Conservation (phyloP, 495 filamentous ascomycete genomes). For the Trichoderma parareesei region DNA sequence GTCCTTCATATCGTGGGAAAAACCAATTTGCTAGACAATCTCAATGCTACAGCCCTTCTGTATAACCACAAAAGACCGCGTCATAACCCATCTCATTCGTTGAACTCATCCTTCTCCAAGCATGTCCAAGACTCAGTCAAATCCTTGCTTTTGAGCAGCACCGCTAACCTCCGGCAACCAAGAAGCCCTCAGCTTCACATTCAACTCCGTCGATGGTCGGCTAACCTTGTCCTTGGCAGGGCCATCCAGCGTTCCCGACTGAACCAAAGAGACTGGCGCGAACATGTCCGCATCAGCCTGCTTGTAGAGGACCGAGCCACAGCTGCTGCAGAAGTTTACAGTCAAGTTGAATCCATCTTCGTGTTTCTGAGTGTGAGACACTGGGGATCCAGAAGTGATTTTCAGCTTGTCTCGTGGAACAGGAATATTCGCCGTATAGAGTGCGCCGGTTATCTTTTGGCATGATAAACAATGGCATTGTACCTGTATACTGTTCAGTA, state of each 20-base stretch:
- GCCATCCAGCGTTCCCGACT: neutral
- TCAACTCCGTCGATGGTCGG: neutral
- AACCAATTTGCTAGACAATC: no score
- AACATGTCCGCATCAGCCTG: neutral
- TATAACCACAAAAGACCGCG: no score
- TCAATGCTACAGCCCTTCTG: no score
- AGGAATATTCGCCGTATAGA: neutral
- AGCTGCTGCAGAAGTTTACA: neutral
- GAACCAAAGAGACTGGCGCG: neutral
- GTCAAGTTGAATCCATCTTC: neutral
- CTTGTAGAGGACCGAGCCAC: neutral
- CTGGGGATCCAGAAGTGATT: neutral
- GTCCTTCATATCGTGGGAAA: no score
- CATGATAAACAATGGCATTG: neutral
- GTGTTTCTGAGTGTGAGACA: neutral
- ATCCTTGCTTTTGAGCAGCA: slow-evolving; percentile 1
- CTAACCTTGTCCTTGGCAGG: neutral
- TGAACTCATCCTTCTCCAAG: neutral
- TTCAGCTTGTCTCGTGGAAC: neutral
- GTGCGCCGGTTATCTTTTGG: neutral
- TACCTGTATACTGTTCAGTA: neutral
- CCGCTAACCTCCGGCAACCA: neutral
- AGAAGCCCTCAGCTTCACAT: neutral
- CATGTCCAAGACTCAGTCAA: neutral
- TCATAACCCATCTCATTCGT: no score